Conservation (phyloP, 306 rosid species). For the Castanea sativa region DNA sequence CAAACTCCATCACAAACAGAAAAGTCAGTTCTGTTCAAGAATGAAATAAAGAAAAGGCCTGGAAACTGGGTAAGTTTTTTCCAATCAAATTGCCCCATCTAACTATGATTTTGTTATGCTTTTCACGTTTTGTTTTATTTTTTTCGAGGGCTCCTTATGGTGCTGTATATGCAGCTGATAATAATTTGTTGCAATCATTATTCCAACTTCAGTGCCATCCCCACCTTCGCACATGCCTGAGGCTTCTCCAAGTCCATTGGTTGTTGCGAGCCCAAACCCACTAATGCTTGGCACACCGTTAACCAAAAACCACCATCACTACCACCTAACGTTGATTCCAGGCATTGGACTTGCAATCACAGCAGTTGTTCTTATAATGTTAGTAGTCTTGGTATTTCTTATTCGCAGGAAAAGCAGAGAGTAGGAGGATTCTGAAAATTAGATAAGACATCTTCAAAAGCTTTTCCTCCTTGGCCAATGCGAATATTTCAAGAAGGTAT, state of each 20-base stretch:
- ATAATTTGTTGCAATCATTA: slow-evolving; percentile 16
- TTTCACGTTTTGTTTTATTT: not conserved
- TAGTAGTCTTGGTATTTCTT: slow-evolving; percentile 71
- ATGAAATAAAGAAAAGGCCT: not conserved
- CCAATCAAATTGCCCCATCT: not conserved
- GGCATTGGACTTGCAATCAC: slow-evolving; percentile 78
- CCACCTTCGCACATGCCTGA: slow-evolving; percentile 52
- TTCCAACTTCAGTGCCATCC: slow-evolving; percentile 59
- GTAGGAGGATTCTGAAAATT: slow-evolving; percentile 52
- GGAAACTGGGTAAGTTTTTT: too few species aligned
- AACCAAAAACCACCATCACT: slow-evolving; percentile 52
- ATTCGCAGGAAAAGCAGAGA: slow-evolving; percentile 77
- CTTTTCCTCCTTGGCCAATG: slow-evolving; percentile 45
- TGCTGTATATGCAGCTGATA: slow-evolving; percentile 14
- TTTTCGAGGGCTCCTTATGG: not conserved
- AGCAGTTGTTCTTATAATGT: slow-evolving; percentile 59
- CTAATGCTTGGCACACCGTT: slow-evolving; percentile 43
- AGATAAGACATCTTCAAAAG: slow-evolving; percentile 52
- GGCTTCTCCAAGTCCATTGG: slow-evolving; percentile 70
- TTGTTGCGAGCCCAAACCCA: slow-evolving; percentile 72
- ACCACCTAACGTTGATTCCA: slow-evolving; percentile 70
- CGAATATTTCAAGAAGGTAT: slow-evolving; percentile 87
- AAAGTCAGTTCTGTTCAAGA: not conserved
- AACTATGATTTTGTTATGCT: not conserved
- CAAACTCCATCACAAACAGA: not conserved